A percentile compares a stretch with the other conserved stretches of the same genome.
These are phyloP conservation scores for Aspergillus terreus DNA, from an alignment of 2,329 filamentous ascomycete genomes.

Conservation along the genomic window DNA sequence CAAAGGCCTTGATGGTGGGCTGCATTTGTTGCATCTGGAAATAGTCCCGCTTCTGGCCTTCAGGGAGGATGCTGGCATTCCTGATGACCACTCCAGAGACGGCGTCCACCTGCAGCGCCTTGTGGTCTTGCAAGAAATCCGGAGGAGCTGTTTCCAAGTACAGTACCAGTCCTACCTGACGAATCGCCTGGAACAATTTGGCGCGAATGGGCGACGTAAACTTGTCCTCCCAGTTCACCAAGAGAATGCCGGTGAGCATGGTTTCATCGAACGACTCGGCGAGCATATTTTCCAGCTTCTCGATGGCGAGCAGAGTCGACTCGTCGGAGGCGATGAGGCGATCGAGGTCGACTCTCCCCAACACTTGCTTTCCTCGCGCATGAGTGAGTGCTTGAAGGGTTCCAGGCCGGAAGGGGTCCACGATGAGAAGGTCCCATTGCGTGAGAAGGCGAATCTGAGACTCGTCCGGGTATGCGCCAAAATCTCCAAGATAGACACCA, in stretches of 20 bases:
- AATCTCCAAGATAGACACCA: conserved; percentile 43
- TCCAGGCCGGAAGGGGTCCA: conserved; percentile 40
- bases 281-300: conserved; percentile 28
- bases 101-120: conserved; percentile 29
- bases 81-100: conserved; percentile 39
- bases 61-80: conserved; percentile 40
- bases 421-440: conserved; percentile 43
- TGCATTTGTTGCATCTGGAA: conserved; percentile 42
- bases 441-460: conserved; percentile 34
- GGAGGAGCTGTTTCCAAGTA: conserved; percentile 43
- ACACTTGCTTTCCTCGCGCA: conserved; percentile 15
- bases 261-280: conserved; percentile 22
- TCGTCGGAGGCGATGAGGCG: conserved; percentile 18
- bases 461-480: conserved; percentile 28
- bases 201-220: conserved; percentile 27
- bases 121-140: conserved; percentile 36
- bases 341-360: conserved; percentile 33
- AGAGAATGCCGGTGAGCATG: conserved; percentile 38
- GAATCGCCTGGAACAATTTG: conserved; percentile 31
- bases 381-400: conserved; percentile 31
- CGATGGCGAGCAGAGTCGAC: conserved; percentile 21
- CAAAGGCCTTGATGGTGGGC: conserved; percentile 43
- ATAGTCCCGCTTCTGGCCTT: conserved; percentile 43
- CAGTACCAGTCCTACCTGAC: conserved; percentile 35
- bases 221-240: conserved; percentile 40